Evolutionary conservation across 768 basidiomycete genomes (phyloP).

Genomic region (Coprinellus micaceus): DNA sequence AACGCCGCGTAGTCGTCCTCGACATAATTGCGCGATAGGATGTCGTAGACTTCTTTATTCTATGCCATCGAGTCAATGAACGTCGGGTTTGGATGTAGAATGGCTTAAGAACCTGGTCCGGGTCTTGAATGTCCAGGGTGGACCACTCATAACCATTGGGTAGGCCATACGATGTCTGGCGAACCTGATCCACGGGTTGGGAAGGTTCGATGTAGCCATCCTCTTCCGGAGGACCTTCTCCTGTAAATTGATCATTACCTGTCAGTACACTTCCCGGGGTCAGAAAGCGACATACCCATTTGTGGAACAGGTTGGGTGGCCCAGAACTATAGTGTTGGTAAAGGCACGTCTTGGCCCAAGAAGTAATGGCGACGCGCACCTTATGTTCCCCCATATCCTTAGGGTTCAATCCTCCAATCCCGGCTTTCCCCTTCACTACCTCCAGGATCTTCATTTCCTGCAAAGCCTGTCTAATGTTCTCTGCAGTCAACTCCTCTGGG

Average conservation of each 20-base stretch:
- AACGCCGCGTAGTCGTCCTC: conserved; percentile 96
- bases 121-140: conserved; percentile 71
- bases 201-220: conserved; percentile 91
- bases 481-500: conserved; percentile 50
- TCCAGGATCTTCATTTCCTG: conserved; percentile 84
- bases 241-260: conserved; percentile 30
- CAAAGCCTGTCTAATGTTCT: conserved; percentile 63
- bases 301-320: conserved; percentile 96
- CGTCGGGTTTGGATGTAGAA: not conserved
- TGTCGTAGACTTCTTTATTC: conserved; percentile 88
- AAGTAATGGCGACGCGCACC: conserved; percentile 39
- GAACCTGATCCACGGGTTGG: conserved; percentile 70
- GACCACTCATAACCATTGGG: conserved; percentile 95
- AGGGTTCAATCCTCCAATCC: conserved; percentile 67
- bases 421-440: conserved; percentile 76
- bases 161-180: conserved; percentile 82
- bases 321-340: conserved; percentile 71
- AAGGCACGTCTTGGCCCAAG: conserved; percentile 1
- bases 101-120: conserved; percentile 55
- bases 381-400: conserved; percentile 89
- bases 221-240: conserved; percentile 57
- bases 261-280: too few relatives aligned
- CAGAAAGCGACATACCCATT: conserved; percentile 42
- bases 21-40: conserved; percentile 91
- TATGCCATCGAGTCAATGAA: conserved; percentile 27